Base-by-base conservation (phyloP, 140 eudicot species). In the Cichorium intybus region DNA sequence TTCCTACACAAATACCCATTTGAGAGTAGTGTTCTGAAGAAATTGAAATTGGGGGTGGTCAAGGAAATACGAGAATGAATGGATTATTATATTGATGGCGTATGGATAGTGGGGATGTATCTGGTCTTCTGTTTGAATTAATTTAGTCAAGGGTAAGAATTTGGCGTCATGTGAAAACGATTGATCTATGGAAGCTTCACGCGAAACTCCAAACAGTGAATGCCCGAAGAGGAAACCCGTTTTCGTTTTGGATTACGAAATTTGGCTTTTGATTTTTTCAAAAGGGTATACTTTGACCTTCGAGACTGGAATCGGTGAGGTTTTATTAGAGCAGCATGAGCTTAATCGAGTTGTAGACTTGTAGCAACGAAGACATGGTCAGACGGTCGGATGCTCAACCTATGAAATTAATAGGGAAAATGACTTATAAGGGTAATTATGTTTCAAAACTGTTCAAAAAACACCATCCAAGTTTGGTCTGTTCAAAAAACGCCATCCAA, bases 1-100 rank as follows among this genome's bases (percentile, higher is more conserved):
- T 82, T 15, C 90, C 90, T 10, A 33, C 52, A 72, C 96, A 88
- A 67, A 80, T 72, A 23, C 96, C 95, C 96, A 88, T 88, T 11
- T 65, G 28, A 17, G 47, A 27, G 15, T 39, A 48, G 41, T 23
- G 72, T 47, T 24, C 24, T 9, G 12, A 17, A 16, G 11, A 22
- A 59, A 29, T 6, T 15, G 33, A 56, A 56, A 56, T 26, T 56
- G 62, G 50, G 46, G 53, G 7, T 43, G 64, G 21, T 57, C 0
- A 16, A 9, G 10, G 46, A 57, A 16, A 18, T 0, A 26, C 9
- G 6, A 21, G 26, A 15, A 0, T 27, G 0, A 66, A 1, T 8
- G 64, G 21, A 39, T 41, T 56, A 52, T 22, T 37, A 53, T 33
- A 51, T 20, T 28, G 43, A 54, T 33, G 16, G 27, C 17, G 33